These are phyloP conservation scores for Geosmithia morbida DNA, from an alignment of 2,329 filamentous ascomycete genomes.

Conservation along the genomic window DNA sequence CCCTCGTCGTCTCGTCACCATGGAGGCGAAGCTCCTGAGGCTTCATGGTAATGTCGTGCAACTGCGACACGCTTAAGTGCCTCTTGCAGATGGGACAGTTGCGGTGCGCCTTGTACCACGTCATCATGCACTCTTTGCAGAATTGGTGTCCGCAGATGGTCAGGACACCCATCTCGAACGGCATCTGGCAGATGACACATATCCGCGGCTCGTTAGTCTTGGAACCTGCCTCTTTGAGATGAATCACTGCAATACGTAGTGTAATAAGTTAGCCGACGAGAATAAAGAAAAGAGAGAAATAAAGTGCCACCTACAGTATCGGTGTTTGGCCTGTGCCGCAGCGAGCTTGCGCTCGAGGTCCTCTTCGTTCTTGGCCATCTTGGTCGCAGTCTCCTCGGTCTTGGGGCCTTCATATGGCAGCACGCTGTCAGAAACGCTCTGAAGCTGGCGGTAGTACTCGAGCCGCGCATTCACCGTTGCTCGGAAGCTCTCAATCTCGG, in stretches of 20 bases:
- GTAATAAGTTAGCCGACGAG: neutral
- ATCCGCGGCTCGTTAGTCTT: slow-evolving; percentile 49
- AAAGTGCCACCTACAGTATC: slow-evolving; percentile 42
- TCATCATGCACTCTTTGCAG: slow-evolving; percentile 71
- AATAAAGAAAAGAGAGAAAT: neutral
- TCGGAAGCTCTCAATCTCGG: slow-evolving; percentile 64
- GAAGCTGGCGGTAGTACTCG: slow-evolving; percentile 82
- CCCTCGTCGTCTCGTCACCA: slow-evolving; percentile 7
- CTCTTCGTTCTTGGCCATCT: slow-evolving; percentile 17
- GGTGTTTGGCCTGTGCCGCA: slow-evolving; percentile 53
- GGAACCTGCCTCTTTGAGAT: slow-evolving; percentile 42
- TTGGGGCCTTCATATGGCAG: slow-evolving; percentile 53
- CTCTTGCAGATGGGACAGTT: slow-evolving; percentile 81
- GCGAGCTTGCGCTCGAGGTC: slow-evolving; percentile 43
- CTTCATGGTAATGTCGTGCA: slow-evolving; percentile 78
- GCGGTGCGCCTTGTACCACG: slow-evolving; percentile 62
- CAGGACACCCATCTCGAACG: slow-evolving; percentile 64
- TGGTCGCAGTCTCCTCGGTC: slow-evolving; percentile 31
- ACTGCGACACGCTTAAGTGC: slow-evolving; percentile 46
- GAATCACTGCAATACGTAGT: slow-evolving; percentile 23
- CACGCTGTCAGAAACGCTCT: slow-evolving; percentile 81
- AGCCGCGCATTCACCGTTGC: slow-evolving; percentile 71
- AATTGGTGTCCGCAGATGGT: slow-evolving; percentile 88
- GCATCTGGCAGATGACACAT: slow-evolving; percentile 74
- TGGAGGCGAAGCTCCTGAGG: slow-evolving; percentile 58